Evolutionary conservation across 2,329 filamentous ascomycete genomes (phyloP), one percentile per base, ranked within the genome.

Genomic region (Trichoderma breve): DNA sequence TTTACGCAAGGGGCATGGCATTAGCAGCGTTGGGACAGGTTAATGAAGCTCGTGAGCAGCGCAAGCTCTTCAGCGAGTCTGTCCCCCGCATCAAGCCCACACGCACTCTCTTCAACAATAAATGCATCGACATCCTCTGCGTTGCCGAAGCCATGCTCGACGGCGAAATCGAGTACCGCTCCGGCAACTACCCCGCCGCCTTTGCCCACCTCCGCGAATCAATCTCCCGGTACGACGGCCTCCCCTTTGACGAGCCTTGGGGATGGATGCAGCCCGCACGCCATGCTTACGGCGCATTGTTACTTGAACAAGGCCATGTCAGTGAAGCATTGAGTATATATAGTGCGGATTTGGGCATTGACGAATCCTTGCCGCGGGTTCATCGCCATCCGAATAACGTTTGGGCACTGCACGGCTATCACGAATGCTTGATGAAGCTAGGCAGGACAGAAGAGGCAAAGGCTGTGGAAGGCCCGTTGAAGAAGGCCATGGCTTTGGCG

Each of bases 261-360:
- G 90, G 90, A 0, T 94, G 92, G 91, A 93, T 94, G 91, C 90
- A 92, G 77, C 92, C 92, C 0, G 87, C 89, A 0, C 84, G 91
- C 3, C 92, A 94, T 78, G 91, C 91, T 0, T 91, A 91, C 65
- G 91, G 89, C 1, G 92, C 91, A 0, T 82, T 94, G 4, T 78
- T 93, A 34, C 83, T 93, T 14, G 92, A 94, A 77, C 91, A 92
- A 76, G 88, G 86, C 0, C 82, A 82, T n/a, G 81, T 87, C 0
- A 83, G 86, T 28, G 83, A 91, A 63, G 90, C 90, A 0, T 80
- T 84, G 2, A 83, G 77, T 1, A 85, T 89, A 1, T 93, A 92
- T 74, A 82, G 80, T 24, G 89, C 88, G 0, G 90, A 92, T 75
- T 78, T 92, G 15, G 90, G 90, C 0, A 76, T 90, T 15, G 85